phyloP scores from a whole-genome alignment of 371 early-diverging fungal species.

The Coemansia sp. region DNA sequence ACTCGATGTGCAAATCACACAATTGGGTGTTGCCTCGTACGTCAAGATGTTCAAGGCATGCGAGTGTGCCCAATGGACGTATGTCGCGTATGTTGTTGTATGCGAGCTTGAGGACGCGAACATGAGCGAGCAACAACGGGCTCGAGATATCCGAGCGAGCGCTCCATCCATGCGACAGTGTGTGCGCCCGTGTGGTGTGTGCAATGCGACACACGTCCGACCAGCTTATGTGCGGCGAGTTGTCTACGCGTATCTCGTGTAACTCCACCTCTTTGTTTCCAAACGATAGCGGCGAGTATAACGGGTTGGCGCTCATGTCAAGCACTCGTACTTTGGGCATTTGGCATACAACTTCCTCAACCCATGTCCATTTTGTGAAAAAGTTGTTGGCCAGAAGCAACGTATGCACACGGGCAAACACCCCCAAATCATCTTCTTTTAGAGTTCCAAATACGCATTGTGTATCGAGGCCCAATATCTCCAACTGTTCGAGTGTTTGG shows the following conservation, averaged over 20 bases:
- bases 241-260: conserved; percentile 26
- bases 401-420: conserved; percentile 5
- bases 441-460: neutral
- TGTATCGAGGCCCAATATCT: conserved; percentile 14
- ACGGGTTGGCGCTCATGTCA: conserved; percentile 43
- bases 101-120: neutral
- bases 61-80: no score
- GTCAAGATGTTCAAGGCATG: conserved; percentile 6
- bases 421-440: neutral
- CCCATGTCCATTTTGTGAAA: neutral
- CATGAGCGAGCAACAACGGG: neutral
- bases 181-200: neutral
- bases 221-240: conserved; percentile 21
- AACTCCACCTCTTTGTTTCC: neutral
- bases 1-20: neutral
- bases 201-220: conserved; percentile 1
- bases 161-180: conserved; percentile 41
- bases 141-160: no score
- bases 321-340: conserved; percentile 8
- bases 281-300: conserved; percentile 1
- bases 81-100: neutral
- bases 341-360: conserved; percentile 6
- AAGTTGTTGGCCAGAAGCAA: conserved; percentile 27
- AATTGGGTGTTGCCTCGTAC: conserved; percentile 31
- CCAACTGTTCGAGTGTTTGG: conserved; percentile 12